Base-by-base conservation (phyloP, 768 basidiomycete genomes). In the Rhodocollybia butyracea region DNA sequence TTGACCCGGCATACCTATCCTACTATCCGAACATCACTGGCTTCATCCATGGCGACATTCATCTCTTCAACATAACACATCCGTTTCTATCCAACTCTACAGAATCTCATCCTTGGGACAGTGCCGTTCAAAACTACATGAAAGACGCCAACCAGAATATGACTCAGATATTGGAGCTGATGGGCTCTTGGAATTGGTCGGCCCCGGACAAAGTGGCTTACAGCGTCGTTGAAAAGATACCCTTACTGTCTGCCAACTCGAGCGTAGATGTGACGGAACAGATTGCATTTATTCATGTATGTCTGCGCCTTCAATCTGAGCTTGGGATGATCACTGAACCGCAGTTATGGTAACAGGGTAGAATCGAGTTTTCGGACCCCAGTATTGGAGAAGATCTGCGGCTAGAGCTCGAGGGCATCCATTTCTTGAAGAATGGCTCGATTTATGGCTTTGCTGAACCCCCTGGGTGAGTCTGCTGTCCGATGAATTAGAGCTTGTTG, bases 11-110 rank as follows among this genome's bases (percentile, higher is more conserved):
- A 19, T 54, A 61, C 32, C 73, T 72, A 21, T 86, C 89, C 1
- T 92, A 90, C 64, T 89, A 85, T 60, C 67, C 74, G 3, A 94
- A 94, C 64, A 76, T 88, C 41, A 91, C 91, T 15, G 91, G 91
- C 6, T 91, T 89, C 65, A 77, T 89, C 56, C 84, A 84, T 52
- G 89, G 88, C 3, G 71, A 81, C 41, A 68, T 82, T 13, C 71
- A 73, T 36, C 81, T 82, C 61, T 75, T 83, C 63, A 93, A 92
- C 64, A 81, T 91, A 40, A 81, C 88, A 2, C 70, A 73, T 19
- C 62, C 75, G 7, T 69, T 72, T 34, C 67, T 83, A 21, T 60
- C 66, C 34, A 63, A 64, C 32, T 39, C 57, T n/a, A 72, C 76
- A 54, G 64, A 71, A 24, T 67, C 75, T 10, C 57, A 71, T 24